A percentile compares a stretch with the other conserved stretches of the same genome.
Conservation (phyloP, 2,329 filamentous ascomycete species). For the Leptodontidium sp. region DNA sequence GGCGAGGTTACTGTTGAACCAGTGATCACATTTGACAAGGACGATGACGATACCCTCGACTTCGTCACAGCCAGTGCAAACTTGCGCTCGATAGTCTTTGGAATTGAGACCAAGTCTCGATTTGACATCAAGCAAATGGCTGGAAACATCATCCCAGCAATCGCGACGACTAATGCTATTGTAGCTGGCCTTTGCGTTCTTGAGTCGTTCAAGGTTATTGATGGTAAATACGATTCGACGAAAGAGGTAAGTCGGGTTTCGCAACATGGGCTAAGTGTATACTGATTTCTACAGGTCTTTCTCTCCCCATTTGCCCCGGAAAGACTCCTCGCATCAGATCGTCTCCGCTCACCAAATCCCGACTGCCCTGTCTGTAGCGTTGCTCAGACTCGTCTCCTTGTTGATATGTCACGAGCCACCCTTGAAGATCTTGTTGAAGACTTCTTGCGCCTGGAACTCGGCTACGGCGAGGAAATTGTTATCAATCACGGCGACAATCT, state of each 20-base stretch:
- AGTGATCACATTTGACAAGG: slow-evolving; percentile 91
- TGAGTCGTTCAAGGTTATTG: slow-evolving; percentile 90
- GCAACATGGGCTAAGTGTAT: not conserved
- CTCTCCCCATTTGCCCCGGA: slow-evolving; percentile 72
- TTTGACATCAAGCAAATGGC: slow-evolving; percentile 99
- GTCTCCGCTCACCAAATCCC: slow-evolving; percentile 72
- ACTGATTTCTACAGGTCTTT: slow-evolving; percentile 66
- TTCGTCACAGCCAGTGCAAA: slow-evolving; percentile 94
- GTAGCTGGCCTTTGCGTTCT: slow-evolving; percentile 92
- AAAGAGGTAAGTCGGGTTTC: slow-evolving; percentile 67
- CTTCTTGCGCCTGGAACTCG: slow-evolving; percentile 73
- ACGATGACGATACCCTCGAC: slow-evolving; percentile 92
- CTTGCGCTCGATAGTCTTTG: slow-evolving; percentile 86
- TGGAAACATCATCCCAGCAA: slow-evolving; percentile 97
- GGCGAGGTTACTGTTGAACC: slow-evolving; percentile 62
- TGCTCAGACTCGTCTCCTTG: slow-evolving; percentile 70
- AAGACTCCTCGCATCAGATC: slow-evolving; percentile 66
- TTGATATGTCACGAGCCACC: slow-evolving; percentile 76
- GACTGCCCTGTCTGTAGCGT: slow-evolving; percentile 86
- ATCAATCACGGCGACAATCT: slow-evolving; percentile 77
- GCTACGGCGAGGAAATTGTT: slow-evolving; percentile 83
- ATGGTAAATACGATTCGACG: slow-evolving; percentile 71
- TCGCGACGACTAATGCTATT: slow-evolving; percentile 97
- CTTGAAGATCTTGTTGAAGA: slow-evolving; percentile 81
- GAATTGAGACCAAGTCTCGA: slow-evolving; percentile 85